Evolutionary conservation across 805 yeast species (phyloP), one percentile per base, ranked within the genome.

Genomic region (Kregervanrija pseudodelftensis): DNA sequence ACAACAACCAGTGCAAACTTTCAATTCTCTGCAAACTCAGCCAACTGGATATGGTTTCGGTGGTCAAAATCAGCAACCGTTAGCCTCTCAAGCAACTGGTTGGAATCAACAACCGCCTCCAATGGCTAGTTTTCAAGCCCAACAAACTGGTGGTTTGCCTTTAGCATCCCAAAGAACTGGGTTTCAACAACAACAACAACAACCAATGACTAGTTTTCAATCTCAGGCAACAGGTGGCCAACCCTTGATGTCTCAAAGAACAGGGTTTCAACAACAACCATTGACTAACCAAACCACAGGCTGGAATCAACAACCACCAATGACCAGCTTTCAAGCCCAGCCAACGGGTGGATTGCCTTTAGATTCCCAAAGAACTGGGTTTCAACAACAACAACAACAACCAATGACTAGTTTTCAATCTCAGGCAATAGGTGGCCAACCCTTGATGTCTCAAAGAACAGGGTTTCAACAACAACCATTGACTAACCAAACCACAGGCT

Each of bases 401-500:
- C 46, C 43, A 22, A 56, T 51, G 33, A 56, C 62, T 31, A 64
- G 63, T 3, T 59, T 51, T 46, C 47, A 44, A 16, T 46, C 52
- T 14, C 59, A 52, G 33, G 48, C 46, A 39, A 53, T 41, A 30
- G 22, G 16, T 11, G 36, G 41, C 14, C 54, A 49, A 16, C 50
- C 41, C 33, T 42, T 34, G 38, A 11, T n/a, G 13, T 32, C 16
- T n/a, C 75, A 66, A 52, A 69, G 66, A 39, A 73, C 79, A 8
- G 79, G 80, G 3, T 70, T 66, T 40, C 60, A 47, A 12, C 46
- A 40, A 15, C 52, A 49, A 41, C 50, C 56, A 4, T 37, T 55
- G 43, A 51, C 43, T 33, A 52, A 60, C 32, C 73, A 63, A 53
- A 63, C 65, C 42, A 70, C 77, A 11, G 76, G 77, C 9, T 68